phyloP scores from a whole-genome alignment of 2,329 filamentous ascomycete genomes.

The Pseudogymnoascus sp. region DNA sequence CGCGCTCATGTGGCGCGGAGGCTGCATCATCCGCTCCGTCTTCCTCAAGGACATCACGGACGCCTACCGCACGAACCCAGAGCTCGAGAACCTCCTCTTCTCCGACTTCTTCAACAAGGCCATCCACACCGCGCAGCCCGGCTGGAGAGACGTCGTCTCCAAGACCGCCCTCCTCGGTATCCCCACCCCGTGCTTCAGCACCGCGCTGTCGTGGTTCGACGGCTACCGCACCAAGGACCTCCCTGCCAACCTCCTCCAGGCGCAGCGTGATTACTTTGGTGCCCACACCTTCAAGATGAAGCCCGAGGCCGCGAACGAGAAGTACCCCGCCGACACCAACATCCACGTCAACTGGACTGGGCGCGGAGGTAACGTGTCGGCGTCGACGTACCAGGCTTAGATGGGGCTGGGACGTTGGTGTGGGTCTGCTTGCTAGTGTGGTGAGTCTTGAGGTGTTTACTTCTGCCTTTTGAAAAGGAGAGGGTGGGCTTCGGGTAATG shows the following conservation, averaged over 20 bases:
- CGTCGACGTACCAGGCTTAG: conserved; percentile 96
- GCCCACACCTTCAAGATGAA: conserved; percentile 86
- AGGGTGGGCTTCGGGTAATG: neutral
- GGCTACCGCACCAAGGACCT: conserved; percentile 96
- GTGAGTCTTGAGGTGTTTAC: neutral
- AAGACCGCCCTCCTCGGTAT: conserved; percentile 92
- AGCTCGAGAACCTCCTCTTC: conserved; percentile 96
- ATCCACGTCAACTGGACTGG: conserved; percentile 99
- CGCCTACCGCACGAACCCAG: conserved; percentile 87
- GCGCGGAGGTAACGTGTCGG: conserved; percentile 91
- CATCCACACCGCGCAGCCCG: conserved; percentile 89
- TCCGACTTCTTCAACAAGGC: conserved; percentile 99
- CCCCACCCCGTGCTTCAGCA: conserved; percentile 92
- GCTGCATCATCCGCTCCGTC: conserved; percentile 98
- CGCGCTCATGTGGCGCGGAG: conserved; percentile 99
- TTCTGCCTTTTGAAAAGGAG: neutral
- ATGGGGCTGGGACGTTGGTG: neutral
- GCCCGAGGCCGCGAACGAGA: conserved; percentile 65
- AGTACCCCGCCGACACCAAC: conserved; percentile 77
- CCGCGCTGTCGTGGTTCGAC: conserved; percentile 96
- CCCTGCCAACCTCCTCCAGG: conserved; percentile 96
- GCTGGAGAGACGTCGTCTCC: conserved; percentile 85
- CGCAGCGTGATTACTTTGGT: conserved; percentile 99
- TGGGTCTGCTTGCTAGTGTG: neutral
- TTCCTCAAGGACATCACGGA: conserved; percentile 99